Conservation (phyloP, 2,329 filamentous ascomycete genomes). For the Nothophaeocryptopus gaeumannii region DNA sequence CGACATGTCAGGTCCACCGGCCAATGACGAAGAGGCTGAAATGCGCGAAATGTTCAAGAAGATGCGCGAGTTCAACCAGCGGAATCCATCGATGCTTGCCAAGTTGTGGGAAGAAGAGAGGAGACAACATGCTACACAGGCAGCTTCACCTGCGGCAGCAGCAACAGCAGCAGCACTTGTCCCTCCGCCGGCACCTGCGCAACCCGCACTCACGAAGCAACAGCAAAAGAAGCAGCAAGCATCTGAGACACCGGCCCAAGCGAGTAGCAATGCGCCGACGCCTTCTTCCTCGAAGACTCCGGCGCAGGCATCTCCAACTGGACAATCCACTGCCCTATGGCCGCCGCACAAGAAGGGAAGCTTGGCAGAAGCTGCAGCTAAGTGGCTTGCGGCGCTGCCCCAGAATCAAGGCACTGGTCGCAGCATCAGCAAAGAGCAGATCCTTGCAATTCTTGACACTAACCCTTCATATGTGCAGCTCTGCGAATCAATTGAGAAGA, state of each 20-base stretch:
- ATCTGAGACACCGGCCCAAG: neutral
- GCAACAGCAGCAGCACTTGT: constrained; percentile 9
- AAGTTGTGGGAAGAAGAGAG: constrained; percentile 57
- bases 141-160: constrained; percentile 10
- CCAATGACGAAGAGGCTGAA: constrained; percentile 47
- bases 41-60: constrained; percentile 57
- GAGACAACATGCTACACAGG: constrained; percentile 16
- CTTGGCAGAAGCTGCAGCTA: constrained; percentile 50
- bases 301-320: constrained; percentile 1
- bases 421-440: constrained; percentile 38
- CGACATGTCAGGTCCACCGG: constrained; percentile 22
- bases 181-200: neutral
- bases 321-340: constrained; percentile 45
- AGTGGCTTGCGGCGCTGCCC: constrained; percentile 44
- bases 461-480: constrained; percentile 57
- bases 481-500: constrained; percentile 52
- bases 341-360: constrained; percentile 50
- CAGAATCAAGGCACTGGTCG: constrained; percentile 47
- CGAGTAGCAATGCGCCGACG: neutral
- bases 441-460: constrained; percentile 49
- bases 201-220: neutral
- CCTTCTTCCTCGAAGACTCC: constrained; percentile 1
- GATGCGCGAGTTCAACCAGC: constrained; percentile 56
- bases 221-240: constrained; percentile 6
- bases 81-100: constrained; percentile 55